A percentile compares a stretch with the other conserved stretches of the same genome.
These are phyloP conservation scores for Durotheca rogersii DNA, from an alignment of 495 filamentous ascomycete species.

Conservation along the genomic window DNA sequence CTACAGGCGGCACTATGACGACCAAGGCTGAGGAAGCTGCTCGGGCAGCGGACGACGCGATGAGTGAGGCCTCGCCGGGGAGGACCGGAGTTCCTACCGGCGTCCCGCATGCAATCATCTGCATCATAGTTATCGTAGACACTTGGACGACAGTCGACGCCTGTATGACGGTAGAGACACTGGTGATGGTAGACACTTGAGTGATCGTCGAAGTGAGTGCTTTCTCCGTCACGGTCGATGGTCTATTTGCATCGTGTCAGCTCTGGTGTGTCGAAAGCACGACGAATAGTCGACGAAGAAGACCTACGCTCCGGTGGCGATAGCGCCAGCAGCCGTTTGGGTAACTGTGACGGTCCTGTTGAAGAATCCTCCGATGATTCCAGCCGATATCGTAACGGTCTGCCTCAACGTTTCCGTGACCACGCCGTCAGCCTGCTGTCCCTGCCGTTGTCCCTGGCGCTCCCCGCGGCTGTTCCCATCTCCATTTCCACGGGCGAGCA, in stretches of 20 bases:
- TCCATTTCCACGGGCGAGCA: slow-evolving; percentile 24
- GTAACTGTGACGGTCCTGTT: slow-evolving; percentile 40
- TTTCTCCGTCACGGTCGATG: slow-evolving; percentile 46
- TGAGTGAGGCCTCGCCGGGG: slow-evolving; percentile 14
- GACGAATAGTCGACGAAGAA: too few relatives aligned
- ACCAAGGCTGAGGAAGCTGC: slow-evolving; percentile 17
- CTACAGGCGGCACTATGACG: neutral
- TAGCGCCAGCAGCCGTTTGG: slow-evolving; percentile 11
- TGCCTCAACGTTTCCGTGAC: slow-evolving; percentile 44
- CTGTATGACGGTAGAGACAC: slow-evolving; percentile 12
- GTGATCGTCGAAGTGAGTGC: slow-evolving; percentile 41
- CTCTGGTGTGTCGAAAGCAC: neutral
- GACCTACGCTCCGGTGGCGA: too few relatives aligned
- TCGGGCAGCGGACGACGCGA: slow-evolving; percentile 29
- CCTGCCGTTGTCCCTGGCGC: slow-evolving; percentile 7
- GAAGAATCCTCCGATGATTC: slow-evolving; percentile 13
- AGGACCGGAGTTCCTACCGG: slow-evolving; percentile 15
- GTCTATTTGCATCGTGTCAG: slow-evolving; percentile 9
- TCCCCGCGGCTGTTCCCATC: slow-evolving; percentile 8
- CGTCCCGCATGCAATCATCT: slow-evolving; percentile 30
- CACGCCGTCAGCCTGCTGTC: slow-evolving; percentile 29
- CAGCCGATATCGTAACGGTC: slow-evolving; percentile 32
- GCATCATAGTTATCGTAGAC: slow-evolving; percentile 32
- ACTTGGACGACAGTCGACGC: slow-evolving; percentile 34
- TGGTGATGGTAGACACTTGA: slow-evolving; percentile 34